These are phyloP conservation scores for Ophiobolus disseminans DNA, from an alignment of 2,329 filamentous ascomycete genomes.

Conservation along the genomic window DNA sequence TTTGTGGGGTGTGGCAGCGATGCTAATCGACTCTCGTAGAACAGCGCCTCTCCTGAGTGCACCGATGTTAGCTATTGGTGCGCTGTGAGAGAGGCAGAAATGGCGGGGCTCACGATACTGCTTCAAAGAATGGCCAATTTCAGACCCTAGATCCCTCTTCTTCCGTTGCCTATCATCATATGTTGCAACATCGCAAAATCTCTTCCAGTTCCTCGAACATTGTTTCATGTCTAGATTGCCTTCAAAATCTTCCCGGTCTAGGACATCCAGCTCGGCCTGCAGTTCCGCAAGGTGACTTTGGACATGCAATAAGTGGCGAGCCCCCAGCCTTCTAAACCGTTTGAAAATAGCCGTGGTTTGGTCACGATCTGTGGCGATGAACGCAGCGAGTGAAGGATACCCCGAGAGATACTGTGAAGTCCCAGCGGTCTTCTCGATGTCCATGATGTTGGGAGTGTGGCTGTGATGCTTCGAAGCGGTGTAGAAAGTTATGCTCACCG, in stretches of 20 bases:
- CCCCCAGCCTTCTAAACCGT: constrained; percentile 19
- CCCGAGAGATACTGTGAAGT: constrained; percentile 5
- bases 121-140: background rate
- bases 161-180: background rate
- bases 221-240: background rate
- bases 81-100: background rate
- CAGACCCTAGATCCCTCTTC: background rate
- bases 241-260: constrained; percentile 16
- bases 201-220: background rate
- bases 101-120: background rate
- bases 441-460: background rate
- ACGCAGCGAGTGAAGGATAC: constrained; percentile 22
- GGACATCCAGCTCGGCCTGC: constrained; percentile 8
- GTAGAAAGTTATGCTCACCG: background rate
- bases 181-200: background rate
- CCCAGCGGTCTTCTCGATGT: background rate
- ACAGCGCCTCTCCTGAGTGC: constrained; percentile 12
- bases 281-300: constrained; percentile 22
- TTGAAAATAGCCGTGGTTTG: constrained; percentile 18
- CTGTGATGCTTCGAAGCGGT: background rate
- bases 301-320: constrained; percentile 23
- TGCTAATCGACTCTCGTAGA: constrained; percentile 15
- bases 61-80: constrained; percentile 10
- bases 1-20: constrained; percentile 13
- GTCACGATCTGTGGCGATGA: constrained; percentile 24